A percentile compares a stretch with the other conserved stretches of the same genome.
phyloP scores from a whole-genome alignment of 2,329 filamentous ascomycete genomes.

The Sphaerulina musiva region DNA sequence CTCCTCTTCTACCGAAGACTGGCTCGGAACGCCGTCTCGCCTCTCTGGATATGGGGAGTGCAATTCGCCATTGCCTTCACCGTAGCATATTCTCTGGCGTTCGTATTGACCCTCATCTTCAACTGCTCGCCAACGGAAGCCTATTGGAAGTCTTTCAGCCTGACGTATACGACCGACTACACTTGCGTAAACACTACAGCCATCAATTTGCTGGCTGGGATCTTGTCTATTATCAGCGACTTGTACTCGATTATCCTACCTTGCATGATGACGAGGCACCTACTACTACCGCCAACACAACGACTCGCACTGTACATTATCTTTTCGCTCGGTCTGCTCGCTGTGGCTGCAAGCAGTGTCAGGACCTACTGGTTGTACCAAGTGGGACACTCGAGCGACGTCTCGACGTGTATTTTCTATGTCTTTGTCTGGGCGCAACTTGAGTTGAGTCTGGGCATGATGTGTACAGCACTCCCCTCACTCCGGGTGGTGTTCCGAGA shows the following conservation, averaged over 20 bases:
- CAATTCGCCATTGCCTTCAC: conserved; percentile 37
- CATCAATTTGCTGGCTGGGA: conserved; percentile 36
- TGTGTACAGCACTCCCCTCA: conserved; percentile 40
- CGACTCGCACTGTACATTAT: conserved; percentile 42
- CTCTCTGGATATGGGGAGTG: conserved; percentile 35
- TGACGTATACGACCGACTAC: conserved; percentile 32
- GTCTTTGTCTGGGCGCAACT: conserved; percentile 39
- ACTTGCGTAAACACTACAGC: conserved; percentile 36
- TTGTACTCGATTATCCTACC: conserved; percentile 39
- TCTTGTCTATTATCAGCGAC: conserved; percentile 37
- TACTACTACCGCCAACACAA: conserved; percentile 39
- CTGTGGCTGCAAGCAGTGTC: conserved; percentile 30
- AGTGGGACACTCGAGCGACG: conserved; percentile 34
- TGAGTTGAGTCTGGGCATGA: conserved; percentile 38
- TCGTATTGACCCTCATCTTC: conserved; percentile 33
- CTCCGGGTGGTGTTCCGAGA: conserved; percentile 41
- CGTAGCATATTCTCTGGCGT: conserved; percentile 35
- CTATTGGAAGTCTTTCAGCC: conserved; percentile 38
- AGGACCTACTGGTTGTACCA: conserved; percentile 34
- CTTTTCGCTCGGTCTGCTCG: conserved; percentile 27
- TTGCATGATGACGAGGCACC: conserved; percentile 40
- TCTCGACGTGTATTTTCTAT: conserved; percentile 37
- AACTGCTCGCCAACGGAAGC: conserved; percentile 37
- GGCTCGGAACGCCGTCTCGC: conserved; percentile 32
- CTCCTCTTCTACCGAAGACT: conserved; percentile 42